These are phyloP conservation scores for Quercus berberidifolia DNA, from an alignment of 306 rosid species.

Conservation along the genomic window DNA sequence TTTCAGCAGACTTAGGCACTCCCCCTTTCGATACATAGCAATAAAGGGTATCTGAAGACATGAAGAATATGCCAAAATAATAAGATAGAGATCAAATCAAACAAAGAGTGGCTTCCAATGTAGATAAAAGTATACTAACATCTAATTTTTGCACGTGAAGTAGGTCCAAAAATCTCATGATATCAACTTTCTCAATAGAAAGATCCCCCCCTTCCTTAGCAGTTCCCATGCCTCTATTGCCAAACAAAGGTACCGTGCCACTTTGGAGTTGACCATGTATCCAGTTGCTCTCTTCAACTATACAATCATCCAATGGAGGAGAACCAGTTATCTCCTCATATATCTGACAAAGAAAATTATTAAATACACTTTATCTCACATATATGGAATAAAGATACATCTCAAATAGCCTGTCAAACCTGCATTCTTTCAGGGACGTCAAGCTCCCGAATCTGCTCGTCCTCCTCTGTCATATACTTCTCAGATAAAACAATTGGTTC, in stretches of 20 bases:
- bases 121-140: slow-evolving; percentile 50
- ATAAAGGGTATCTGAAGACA: slow-evolving; percentile 74
- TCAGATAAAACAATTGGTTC: slow-evolving; percentile 84
- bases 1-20: slow-evolving; percentile 75
- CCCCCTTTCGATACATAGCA: slow-evolving; percentile 92
- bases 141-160: slow-evolving; percentile 87
- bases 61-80: slow-evolving; percentile 8
- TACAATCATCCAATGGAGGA: slow-evolving; percentile 58
- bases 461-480: slow-evolving; percentile 89
- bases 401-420: slow-evolving; percentile 39
- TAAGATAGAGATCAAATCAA: slow-evolving; percentile 17
- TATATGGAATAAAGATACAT: neutral
- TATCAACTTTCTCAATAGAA: slow-evolving; percentile 51
- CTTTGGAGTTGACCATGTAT: slow-evolving; percentile 53
- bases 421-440: slow-evolving; percentile 97
- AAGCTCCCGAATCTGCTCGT: slow-evolving; percentile 70
- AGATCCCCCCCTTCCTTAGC: slow-evolving; percentile 35
- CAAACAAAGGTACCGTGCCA: slow-evolving; percentile 61
- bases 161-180: slow-evolving; percentile 80
- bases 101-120: neutral
- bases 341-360: slow-evolving; percentile 37
- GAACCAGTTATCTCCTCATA: slow-evolving; percentile 80
- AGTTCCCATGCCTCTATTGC: slow-evolving; percentile 35
- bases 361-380: slow-evolving; percentile 7
- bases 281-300: slow-evolving; percentile 78